Evolutionary conservation across 2,329 filamentous ascomycete genomes (phyloP).

Genomic region (Hyphodiscus sp.): DNA sequence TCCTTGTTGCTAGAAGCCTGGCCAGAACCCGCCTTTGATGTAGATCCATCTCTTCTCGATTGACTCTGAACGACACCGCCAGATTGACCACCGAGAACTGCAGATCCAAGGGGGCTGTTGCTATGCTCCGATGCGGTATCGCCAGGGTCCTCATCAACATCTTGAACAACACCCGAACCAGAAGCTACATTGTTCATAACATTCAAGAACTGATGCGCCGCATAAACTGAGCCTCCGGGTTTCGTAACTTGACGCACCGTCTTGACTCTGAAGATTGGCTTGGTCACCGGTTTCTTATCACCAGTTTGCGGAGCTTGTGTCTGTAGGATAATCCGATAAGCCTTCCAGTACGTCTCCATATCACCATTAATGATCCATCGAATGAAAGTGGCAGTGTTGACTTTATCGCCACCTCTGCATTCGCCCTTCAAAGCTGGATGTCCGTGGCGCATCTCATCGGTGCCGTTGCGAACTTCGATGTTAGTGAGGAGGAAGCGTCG

Average conservation of each 20-base stretch:
- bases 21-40: not conserved
- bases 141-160: not conserved
- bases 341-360: not conserved
- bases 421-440: not conserved
- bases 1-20: not conserved
- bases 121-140: no score
- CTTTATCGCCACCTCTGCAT: not conserved
- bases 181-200: not conserved
- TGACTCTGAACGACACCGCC: not conserved
- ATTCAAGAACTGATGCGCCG: not conserved
- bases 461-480: not conserved
- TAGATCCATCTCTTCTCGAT: not conserved
- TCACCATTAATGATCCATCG: not conserved
- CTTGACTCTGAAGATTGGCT: not conserved
- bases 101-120: no score
- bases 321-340: not conserved
- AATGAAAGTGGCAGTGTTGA: not conserved
- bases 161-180: not conserved
- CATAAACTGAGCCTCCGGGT: not conserved
- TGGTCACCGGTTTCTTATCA: not conserved
- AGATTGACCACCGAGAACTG: not conserved
- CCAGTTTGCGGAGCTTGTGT: not conserved
- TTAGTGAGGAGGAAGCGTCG: not conserved
- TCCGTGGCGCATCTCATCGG: not conserved
- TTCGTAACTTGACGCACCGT: not conserved